Evolutionary conservation across 2,329 filamentous ascomycete species (phyloP).

Genomic region (Botrytis pseudocinerea): DNA sequence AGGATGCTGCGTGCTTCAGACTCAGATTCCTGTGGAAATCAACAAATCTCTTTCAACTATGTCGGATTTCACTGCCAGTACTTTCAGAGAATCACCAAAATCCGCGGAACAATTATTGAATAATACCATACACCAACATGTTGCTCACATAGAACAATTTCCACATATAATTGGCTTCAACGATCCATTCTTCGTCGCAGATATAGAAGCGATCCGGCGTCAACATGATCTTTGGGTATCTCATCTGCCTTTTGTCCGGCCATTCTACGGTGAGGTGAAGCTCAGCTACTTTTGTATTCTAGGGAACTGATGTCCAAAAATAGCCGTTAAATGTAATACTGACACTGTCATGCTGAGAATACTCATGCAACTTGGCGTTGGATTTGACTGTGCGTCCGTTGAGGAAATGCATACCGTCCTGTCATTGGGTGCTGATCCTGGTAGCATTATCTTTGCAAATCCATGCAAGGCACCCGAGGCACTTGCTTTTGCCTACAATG

Average conservation of each 20-base stretch:
- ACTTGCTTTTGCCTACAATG: slow-evolving; percentile 1
- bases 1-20: neutral
- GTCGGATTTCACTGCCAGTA: neutral
- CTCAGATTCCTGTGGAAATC: neutral
- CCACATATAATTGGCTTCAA: neutral
- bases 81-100: neutral
- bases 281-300: neutral
- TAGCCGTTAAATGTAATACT: slow-evolving; percentile 1
- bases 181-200: neutral
- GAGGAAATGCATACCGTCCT: neutral
- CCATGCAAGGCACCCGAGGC: slow-evolving; percentile 3
- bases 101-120: neutral
- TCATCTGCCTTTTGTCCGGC: neutral
- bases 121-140: neutral
- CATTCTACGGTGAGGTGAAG: neutral
- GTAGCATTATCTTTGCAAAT: slow-evolving; percentile 1
- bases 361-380: neutral
- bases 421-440: neutral
- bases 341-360: neutral
- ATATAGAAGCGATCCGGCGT: neutral
- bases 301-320: neutral
- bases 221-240: slow-evolving; percentile 6
- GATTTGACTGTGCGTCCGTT: slow-evolving; percentile 2
- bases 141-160: neutral
- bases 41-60: neutral